Conservation (phyloP, 2,329 filamentous ascomycete species). For the Colletotrichum falcatum region DNA sequence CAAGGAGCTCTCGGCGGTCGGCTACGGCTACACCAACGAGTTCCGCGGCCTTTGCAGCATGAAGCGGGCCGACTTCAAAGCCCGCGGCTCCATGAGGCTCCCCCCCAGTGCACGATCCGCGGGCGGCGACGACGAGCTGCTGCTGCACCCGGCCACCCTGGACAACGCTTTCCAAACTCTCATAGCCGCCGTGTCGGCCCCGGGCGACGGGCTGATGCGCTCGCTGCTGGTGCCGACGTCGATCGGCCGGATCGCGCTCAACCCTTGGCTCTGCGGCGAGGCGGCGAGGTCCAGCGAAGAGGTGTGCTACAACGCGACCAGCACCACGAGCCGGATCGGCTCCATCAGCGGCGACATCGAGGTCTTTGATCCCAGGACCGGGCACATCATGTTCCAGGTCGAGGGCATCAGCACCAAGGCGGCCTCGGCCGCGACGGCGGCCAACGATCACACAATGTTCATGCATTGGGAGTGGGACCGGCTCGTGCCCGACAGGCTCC, state of each 20-base stretch:
- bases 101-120: too few relatives aligned
- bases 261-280: neutral
- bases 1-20: neutral
- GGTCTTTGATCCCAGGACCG: neutral
- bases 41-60: neutral
- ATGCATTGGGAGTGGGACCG: neutral
- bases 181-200: neutral
- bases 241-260: neutral
- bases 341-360: neutral
- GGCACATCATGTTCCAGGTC: neutral
- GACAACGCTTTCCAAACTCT: neutral
- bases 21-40: neutral
- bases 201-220: neutral
- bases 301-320: neutral
- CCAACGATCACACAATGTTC: neutral
- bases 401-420: neutral
- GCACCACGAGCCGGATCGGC: neutral
- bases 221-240: neutral
- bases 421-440: neutral
- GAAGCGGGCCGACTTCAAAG: neutral
- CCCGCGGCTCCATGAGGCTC: neutral
- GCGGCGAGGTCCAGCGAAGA: neutral
- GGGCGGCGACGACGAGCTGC: neutral
- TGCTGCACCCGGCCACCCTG: neutral
- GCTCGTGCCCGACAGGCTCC: neutral